Evolutionary conservation across 2,329 filamentous ascomycete species (phyloP), one percentile per base, ranked within the genome.

Genomic region (Coniochaeta sp.): DNA sequence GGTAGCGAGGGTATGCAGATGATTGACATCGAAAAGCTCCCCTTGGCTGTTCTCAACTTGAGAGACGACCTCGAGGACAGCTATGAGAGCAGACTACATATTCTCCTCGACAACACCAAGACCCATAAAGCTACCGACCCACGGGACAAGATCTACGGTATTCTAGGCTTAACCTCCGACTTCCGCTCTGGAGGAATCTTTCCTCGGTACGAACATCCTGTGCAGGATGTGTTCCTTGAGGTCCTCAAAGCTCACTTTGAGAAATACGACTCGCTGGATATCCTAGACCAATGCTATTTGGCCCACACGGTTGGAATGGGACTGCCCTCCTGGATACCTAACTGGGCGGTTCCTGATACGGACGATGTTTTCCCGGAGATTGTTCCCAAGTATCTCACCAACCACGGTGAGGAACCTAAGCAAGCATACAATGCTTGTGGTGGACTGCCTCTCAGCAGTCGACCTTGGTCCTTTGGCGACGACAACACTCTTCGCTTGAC

Each of bases 191-290:
- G 47, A 17, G 47, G 47, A 9, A 52, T 52, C 47, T 17, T 14
- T 17, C 47, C 47, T 31, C 24, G 26, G 12, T 52, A 52, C 24
- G 47, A 52, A 9, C 47, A 6, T 28, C 47, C 47, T 8, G 31
- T 65, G 55, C 64, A 66, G 57, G 64, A 66, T 47, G 65, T 67
- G 7, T 66, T 62, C 36, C 58, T 66, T n/a, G 60, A 66, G 31
- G 50, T 63, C 19, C 63, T 65, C 52, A 34, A 63, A 17, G 47
- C 47, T 17, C 26, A 52, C 47, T 28, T 52, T 52, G 26, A 26
- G 24, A 52, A 31, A 12, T 28, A 52, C 26, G 47, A 52, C 24
- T 7, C 22, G 11, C 26, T 52, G 47, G 47, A 52, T 52, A 52
- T 52, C 26, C 26, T 52, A 3, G 47, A 52, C 12, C 47, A 52